Conservation (phyloP, 306 rosid genomes). For the Dalbergia cochinchinensis region DNA sequence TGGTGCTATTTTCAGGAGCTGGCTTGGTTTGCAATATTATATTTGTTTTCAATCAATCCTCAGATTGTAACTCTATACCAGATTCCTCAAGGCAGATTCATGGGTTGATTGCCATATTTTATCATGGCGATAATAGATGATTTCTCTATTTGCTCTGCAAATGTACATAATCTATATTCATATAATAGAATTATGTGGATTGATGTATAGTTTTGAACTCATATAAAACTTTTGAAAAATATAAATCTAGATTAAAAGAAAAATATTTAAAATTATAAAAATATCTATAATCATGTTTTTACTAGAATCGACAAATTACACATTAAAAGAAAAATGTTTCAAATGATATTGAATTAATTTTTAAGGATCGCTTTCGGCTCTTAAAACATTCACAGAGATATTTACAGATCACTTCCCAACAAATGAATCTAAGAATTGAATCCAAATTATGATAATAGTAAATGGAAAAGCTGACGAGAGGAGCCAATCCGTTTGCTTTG, state of each 20-base stretch:
- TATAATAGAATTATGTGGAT: not conserved
- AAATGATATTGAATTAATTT: no score
- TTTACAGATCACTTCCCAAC: no score
- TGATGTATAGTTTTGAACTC: not conserved
- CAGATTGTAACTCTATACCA: constrained; percentile 45
- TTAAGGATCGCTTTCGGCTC: no score
- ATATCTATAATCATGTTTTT: not conserved
- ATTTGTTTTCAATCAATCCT: constrained; percentile 35
- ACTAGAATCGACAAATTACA: not conserved
- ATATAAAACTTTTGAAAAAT: not conserved
- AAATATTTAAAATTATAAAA: not conserved
- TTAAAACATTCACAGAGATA: no score
- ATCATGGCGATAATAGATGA: constrained; percentile 46
- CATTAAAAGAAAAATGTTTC: no score
- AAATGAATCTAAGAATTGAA: no score
- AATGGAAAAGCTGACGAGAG: no score
- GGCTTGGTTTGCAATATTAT: not conserved
- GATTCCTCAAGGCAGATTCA: constrained; percentile 9
- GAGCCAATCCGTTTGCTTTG: no score
- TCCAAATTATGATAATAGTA: no score
- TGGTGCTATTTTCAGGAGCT: not conserved
- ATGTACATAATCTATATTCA: not conserved
- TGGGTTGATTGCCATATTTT: constrained; percentile 38
- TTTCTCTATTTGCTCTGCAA: constrained; percentile 43
- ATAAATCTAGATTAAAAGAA: not conserved